Conservation (phyloP, 2,329 filamentous ascomycete genomes). For the Juglanconis oblonga region DNA sequence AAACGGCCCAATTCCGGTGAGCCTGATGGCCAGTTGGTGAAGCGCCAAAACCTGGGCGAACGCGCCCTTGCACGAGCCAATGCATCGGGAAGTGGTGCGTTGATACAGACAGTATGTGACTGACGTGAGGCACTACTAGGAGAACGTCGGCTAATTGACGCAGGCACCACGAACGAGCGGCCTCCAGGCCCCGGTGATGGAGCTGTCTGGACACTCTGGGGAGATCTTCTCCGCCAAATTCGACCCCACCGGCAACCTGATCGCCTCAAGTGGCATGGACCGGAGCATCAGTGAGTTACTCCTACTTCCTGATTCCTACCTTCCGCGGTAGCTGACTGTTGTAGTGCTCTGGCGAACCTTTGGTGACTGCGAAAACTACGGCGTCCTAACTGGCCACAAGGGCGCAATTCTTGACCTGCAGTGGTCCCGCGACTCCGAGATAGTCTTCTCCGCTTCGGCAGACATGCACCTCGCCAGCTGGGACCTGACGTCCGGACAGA, state of each 20-base stretch:
- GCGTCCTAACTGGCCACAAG: conserved; percentile 81
- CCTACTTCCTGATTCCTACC: not conserved
- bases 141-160: conserved; percentile 21
- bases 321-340: not conserved
- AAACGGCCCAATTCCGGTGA: conserved; percentile 88
- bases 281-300: conserved; percentile 71
- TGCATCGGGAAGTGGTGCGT: conserved; percentile 42
- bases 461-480: conserved; percentile 92
- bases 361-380: conserved; percentile 92
- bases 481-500: conserved; percentile 87
- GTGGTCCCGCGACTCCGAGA: conserved; percentile 92
- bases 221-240: conserved; percentile 92
- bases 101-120: conserved; percentile 49
- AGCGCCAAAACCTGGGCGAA: conserved; percentile 72
- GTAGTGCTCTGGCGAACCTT: conserved; percentile 91
- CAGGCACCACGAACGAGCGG: conserved; percentile 77
- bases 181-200: conserved; percentile 89
- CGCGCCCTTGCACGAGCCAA: conserved; percentile 50
- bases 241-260: conserved; percentile 80
- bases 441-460: conserved; percentile 88
- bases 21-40: conserved; percentile 78
- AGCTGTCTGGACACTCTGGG: conserved; percentile 76
- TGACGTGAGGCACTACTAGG: conserved; percentile 1
- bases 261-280: conserved; percentile 95
- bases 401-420: conserved; percentile 89